Evolutionary conservation across 768 basidiomycete genomes (phyloP), one percentile per base, ranked within the genome.

Genomic region (Lentinula raphanica): DNA sequence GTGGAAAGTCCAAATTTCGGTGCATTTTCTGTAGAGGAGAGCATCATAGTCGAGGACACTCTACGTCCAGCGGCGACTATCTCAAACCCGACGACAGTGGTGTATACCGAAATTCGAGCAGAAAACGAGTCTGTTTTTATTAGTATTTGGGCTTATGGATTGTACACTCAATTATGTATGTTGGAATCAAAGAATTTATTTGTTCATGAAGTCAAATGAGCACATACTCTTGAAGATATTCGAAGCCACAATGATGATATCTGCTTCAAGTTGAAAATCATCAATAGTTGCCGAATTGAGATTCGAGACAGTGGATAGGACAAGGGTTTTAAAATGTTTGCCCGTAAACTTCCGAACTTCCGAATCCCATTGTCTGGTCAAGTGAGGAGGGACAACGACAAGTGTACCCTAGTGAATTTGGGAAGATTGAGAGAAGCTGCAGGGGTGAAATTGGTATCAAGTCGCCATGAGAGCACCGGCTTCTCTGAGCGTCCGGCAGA

Each of bases 331-430:
- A 74, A 88, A 84, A 7, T 76, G 77, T 1, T 76, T 76, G 5
- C 81, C 79, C 3, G 84, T 82, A 70, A 98, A 98, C 71, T 96
- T 94, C 63, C 76, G 71, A 49, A 89, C 83, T 69, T 98, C 95
- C 5, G 87, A 87, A 17, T 81, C 81, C 95, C 95, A 98, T 68
- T 98, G 95, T 45, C 86, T 82, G 13, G 86, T 88, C 56, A 98
- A 76, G 73, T 98, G 95, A 6, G 92, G 86, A 29, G 95, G 95
- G 17, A 97, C 94, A 61, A 96, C 77, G 63, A 87, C 82, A 29
- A 95, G 79, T 3, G 92, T 92, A 0, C 83, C 94, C 70, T 88
- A 13, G 69, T 73, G 73, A 96, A 92, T 60, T 84, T 82, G 1
- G 85, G 81, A 32, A 85, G 71, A 45, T 76, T 72, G 27, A 83